A percentile compares a stretch with the other conserved stretches of the same genome.
These are phyloP conservation scores for Lentinula aciculospora DNA, from an alignment of 768 basidiomycete genomes.

Conservation along the genomic window DNA sequence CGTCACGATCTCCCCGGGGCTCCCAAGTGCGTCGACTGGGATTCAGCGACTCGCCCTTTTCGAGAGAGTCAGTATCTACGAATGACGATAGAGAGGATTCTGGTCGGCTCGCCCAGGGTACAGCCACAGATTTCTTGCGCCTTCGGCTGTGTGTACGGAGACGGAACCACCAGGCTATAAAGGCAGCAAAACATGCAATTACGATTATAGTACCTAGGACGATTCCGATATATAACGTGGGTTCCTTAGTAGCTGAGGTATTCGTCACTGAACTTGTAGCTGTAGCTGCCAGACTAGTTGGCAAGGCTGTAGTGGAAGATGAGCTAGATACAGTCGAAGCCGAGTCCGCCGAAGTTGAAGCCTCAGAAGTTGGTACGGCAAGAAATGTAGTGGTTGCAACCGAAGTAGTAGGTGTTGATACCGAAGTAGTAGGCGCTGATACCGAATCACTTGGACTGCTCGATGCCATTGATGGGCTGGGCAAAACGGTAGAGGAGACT, in stretches of 20 bases:
- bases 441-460: background rate
- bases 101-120: conserved; percentile 28
- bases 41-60: background rate
- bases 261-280: background rate
- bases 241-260: background rate
- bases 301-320: background rate
- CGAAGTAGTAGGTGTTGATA: background rate
- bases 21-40: conserved; percentile 22
- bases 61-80: background rate
- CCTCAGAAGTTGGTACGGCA: background rate
- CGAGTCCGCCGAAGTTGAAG: too few relatives aligned
- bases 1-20: conserved; percentile 34
- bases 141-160: conserved; percentile 28
- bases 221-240: conserved; percentile 46
- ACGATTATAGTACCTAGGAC: conserved; percentile 41
- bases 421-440: background rate
- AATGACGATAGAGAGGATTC: conserved; percentile 8
- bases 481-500: background rate
- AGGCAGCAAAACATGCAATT: conserved; percentile 36
- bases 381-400: background rate
- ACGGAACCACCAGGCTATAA: conserved; percentile 47
- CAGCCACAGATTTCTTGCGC: conserved; percentile 25
- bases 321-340: background rate
- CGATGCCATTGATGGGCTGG: background rate
- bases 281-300: background rate